A percentile compares a stretch with the other conserved stretches of the same genome.
phyloP scores from a whole-genome alignment of 2,329 filamentous ascomycete genomes.

The Diaporthe australafricana region DNA sequence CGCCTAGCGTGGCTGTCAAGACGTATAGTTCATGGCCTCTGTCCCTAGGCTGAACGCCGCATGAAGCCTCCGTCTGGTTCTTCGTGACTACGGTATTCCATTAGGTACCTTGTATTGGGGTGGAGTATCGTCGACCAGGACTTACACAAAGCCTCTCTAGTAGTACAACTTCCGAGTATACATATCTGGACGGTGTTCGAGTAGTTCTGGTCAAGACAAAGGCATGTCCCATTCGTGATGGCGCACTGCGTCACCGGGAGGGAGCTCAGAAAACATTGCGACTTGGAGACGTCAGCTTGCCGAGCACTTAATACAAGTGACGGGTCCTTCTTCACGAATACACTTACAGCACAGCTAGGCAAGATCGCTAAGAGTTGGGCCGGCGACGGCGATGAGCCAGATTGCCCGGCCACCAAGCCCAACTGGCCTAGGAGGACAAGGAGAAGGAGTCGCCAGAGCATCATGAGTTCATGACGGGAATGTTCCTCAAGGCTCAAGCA shows the following conservation, averaged over 20 bases:
- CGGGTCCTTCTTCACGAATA: neutral
- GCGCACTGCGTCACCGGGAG: slow-evolving; percentile 24
- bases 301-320: too few relatives aligned
- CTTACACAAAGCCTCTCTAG: slow-evolving; percentile 30
- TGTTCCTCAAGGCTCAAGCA: neutral
- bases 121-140: neutral
- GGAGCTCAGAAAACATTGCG: slow-evolving; percentile 6
- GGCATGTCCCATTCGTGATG: slow-evolving; percentile 30
- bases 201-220: slow-evolving; percentile 19
- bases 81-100: slow-evolving; percentile 17
- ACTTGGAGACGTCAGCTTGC: neutral
- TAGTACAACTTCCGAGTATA: slow-evolving; percentile 18
- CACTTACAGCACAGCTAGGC: slow-evolving; percentile 19
- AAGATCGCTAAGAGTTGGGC: slow-evolving; percentile 4
- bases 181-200: neutral
- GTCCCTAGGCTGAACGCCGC: slow-evolving; percentile 13
- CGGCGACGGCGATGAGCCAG: neutral
- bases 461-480: neutral
- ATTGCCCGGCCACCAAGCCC: slow-evolving; percentile 1
- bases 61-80: slow-evolving; percentile 24
- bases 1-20: slow-evolving; percentile 14
- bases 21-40: neutral
- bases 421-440: slow-evolving; percentile 7
- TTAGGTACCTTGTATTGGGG: neutral
- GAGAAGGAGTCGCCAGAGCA: slow-evolving; percentile 1